Conservation (phyloP, 2,329 filamentous ascomycete species). For the Colletotrichum endophyticum region DNA sequence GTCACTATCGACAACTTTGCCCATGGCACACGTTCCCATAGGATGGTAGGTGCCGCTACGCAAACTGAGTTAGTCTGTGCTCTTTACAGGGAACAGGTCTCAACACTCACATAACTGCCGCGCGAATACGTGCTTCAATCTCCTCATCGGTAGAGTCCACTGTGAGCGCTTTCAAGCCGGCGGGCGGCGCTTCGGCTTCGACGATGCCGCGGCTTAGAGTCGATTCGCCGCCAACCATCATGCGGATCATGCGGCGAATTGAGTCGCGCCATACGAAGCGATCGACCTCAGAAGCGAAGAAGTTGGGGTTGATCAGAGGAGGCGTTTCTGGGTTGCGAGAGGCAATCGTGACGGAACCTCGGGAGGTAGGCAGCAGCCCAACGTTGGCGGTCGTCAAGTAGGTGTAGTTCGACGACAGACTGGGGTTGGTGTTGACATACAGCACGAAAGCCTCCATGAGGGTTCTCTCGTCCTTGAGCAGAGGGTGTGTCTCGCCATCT, state of each 20-base stretch:
- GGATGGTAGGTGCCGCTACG: neutral
- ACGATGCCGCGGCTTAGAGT: slow-evolving; percentile 15
- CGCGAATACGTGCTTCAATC: neutral
- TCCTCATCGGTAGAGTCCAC: neutral
- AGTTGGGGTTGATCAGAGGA: slow-evolving; percentile 34
- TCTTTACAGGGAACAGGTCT: neutral
- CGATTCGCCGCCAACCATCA: slow-evolving; percentile 22
- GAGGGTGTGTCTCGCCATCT: slow-evolving; percentile 32
- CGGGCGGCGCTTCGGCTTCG: neutral
- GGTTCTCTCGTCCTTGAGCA: slow-evolving; percentile 33
- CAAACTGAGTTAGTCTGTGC: neutral
- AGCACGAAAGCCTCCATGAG: slow-evolving; percentile 28
- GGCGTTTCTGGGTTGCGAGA: slow-evolving; percentile 21
- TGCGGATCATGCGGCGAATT: slow-evolving; percentile 26
- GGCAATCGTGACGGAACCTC: slow-evolving; percentile 28
- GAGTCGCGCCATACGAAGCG: slow-evolving; percentile 31
- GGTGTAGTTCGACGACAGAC: slow-evolving; percentile 22
- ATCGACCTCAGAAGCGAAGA: slow-evolving; percentile 32
- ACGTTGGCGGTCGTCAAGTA: slow-evolving; percentile 24
- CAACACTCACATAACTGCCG: neutral
- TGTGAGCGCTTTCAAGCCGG: neutral
- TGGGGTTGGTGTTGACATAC: slow-evolving; percentile 21
- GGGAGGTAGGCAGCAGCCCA: slow-evolving; percentile 28
- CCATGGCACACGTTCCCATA: neutral
- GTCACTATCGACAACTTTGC: slow-evolving; percentile 33